A percentile compares a stretch with the other conserved stretches of the same genome.
These are phyloP conservation scores for Kodamaea hsintzibuensis DNA, from an alignment of 805 yeast genomes.

Conservation along the genomic window DNA sequence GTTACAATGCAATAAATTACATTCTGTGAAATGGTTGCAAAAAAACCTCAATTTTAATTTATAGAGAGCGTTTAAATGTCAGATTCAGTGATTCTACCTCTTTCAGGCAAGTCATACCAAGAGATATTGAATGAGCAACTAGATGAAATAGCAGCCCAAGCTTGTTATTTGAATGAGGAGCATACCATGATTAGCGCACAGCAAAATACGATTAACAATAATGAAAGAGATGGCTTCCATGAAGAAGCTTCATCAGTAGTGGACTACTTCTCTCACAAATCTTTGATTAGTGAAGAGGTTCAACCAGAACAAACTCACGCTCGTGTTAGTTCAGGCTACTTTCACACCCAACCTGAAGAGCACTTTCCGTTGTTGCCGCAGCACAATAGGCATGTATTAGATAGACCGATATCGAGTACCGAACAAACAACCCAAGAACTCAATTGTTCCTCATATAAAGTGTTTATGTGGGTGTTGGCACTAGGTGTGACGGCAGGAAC, in stretches of 20 bases:
- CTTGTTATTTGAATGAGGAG: slow-evolving; percentile 20
- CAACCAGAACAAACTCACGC: background rate
- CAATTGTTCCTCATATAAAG: background rate
- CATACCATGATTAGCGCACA: background rate
- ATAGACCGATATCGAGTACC: background rate
- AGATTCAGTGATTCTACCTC: background rate
- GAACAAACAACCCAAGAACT: background rate
- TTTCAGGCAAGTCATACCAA: background rate
- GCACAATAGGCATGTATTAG: background rate
- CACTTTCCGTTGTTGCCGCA: background rate
- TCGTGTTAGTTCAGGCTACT: background rate
- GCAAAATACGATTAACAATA: background rate
- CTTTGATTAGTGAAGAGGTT: background rate
- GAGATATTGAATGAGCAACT: slow-evolving; percentile 14
- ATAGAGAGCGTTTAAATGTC: background rate
- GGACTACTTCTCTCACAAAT: background rate
- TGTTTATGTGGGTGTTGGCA: background rate
- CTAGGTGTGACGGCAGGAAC: background rate
- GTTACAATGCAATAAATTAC: no score
- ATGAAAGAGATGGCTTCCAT: background rate
- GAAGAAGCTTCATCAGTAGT: background rate
- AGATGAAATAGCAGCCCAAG: slow-evolving; percentile 26
- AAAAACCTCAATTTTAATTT: background rate
- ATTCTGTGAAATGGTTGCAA: background rate
- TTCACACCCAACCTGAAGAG: background rate